Conservation (phyloP, 1,284 basidiomycete genomes). For the Leccinum fuscescens region DNA sequence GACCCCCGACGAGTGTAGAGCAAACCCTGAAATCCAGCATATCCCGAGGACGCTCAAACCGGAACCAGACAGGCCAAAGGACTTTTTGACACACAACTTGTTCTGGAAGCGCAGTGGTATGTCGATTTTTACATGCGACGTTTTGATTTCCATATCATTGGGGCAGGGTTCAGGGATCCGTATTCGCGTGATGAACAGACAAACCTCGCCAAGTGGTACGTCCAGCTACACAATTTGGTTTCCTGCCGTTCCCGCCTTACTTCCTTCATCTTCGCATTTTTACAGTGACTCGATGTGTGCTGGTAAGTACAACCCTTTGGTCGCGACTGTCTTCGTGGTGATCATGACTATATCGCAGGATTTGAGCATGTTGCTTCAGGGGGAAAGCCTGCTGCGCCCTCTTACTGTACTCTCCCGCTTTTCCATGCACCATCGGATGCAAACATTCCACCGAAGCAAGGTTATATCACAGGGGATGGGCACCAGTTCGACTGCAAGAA, state of each 20-base stretch:
- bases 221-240: not conserved
- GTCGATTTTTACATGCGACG: conserved; percentile 24
- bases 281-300: conserved; percentile 43
- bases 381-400: conserved; percentile 43
- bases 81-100: conserved; percentile 52
- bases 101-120: conserved; percentile 54
- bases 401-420: conserved; percentile 52
- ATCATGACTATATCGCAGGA: conserved; percentile 2
- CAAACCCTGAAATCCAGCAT: conserved; percentile 45
- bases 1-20: conserved; percentile 35
- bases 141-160: not conserved
- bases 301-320: conserved; percentile 32
- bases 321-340: not conserved
- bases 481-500: conserved; percentile 51
- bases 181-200: conserved; percentile 52
- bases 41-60: conserved; percentile 41
- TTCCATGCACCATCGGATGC: conserved; percentile 49
- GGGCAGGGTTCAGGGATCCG: conserved; percentile 42
- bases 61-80: conserved; percentile 45
- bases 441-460: conserved; percentile 25
- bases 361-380: conserved; percentile 45
- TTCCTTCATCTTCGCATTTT: not conserved
- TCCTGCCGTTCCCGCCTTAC: not conserved
- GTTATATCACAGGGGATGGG: conserved; percentile 53
- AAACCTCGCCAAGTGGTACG: conserved; percentile 55